Percentiles rank a stretch among this genome's conserved stretches.
These are phyloP conservation scores for Aristolochia fimbriata DNA, from an alignment of 164 flowering plant species.

Conservation along the genomic window DNA sequence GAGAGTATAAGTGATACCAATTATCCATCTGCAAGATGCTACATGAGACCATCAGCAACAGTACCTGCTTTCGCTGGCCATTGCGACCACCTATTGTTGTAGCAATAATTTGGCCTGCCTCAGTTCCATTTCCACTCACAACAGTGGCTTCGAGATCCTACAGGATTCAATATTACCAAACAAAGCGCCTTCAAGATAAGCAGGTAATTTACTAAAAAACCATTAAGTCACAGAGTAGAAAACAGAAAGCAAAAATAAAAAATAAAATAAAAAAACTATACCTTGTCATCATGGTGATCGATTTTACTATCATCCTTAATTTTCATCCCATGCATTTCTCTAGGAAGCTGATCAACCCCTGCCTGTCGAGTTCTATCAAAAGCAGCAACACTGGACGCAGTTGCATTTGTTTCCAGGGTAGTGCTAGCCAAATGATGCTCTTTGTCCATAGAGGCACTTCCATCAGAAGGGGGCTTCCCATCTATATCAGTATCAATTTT, in stretches of 20 bases:
- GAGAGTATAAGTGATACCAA: background rate
- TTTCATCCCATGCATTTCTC: slow-evolving; percentile 66
- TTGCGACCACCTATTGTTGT: slow-evolving; percentile 66
- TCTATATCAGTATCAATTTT: slow-evolving; percentile 1
- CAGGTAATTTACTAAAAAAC: background rate
- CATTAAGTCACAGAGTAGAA: too few species aligned
- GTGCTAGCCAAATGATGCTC: slow-evolving; percentile 41
- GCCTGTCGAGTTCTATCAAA: slow-evolving; percentile 24
- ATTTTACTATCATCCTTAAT: slow-evolving; percentile 46
- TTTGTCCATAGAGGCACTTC: slow-evolving; percentile 14
- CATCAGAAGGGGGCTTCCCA: slow-evolving; percentile 20
- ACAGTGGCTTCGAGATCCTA: slow-evolving; percentile 57
- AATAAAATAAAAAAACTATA: slow-evolving; percentile 5
- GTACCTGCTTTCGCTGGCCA: slow-evolving; percentile 80
- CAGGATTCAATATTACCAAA: slow-evolving; percentile 6
- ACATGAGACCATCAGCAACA: background rate
- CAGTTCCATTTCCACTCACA: slow-evolving; percentile 72
- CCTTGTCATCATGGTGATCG: slow-evolving; percentile 48
- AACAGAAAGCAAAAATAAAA: background rate
- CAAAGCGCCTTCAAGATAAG: background rate
- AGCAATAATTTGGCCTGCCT: slow-evolving; percentile 66
- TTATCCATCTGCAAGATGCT: background rate
- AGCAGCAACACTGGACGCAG: slow-evolving; percentile 31
- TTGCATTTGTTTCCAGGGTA: slow-evolving; percentile 38
- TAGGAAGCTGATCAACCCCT: slow-evolving; percentile 58